Evolutionary conservation across 1,284 basidiomycete species (phyloP).

Genomic region (Tilletia caries): DNA sequence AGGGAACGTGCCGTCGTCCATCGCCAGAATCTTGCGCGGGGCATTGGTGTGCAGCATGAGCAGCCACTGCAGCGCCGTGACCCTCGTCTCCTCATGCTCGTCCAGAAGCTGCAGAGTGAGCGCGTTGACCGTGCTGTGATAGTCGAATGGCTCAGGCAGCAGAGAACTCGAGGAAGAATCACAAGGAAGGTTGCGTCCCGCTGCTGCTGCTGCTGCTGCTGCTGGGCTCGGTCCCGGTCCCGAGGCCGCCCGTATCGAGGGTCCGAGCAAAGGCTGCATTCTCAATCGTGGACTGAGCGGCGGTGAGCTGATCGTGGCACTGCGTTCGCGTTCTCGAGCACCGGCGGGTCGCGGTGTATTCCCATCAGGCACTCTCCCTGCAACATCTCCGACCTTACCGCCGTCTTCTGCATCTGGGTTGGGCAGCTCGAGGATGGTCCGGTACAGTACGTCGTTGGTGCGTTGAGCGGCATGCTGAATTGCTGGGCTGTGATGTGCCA

Average conservation of each 20-base stretch:
- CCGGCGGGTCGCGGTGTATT: not conserved
- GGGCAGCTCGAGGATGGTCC: conserved; percentile 80
- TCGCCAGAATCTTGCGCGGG: conserved; percentile 90
- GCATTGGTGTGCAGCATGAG: conserved; percentile 98
- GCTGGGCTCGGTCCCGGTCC: not conserved
- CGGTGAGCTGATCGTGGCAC: conserved; percentile 22
- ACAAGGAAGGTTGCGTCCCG: not conserved
- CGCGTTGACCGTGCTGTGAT: conserved; percentile 83
- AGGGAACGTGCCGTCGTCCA: conserved; percentile 95
- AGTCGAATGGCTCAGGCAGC: conserved; percentile 80
- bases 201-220: not conserved
- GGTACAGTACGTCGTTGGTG: conserved; percentile 79
- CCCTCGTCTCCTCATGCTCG: conserved; percentile 91
- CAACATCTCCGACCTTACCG: too few relatives aligned
- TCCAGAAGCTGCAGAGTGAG: conserved; percentile 90
- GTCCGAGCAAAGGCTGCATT: not conserved
- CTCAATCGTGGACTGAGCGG: conserved; percentile 11
- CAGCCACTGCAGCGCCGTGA: conserved; percentile 94
- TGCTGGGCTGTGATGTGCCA: conserved; percentile 83
- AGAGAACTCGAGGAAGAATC: conserved; percentile 32
- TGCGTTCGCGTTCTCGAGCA: conserved; percentile 12
- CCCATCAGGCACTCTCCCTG: too few relatives aligned
- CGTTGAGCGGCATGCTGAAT: conserved; percentile 82
- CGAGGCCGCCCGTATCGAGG: not conserved
- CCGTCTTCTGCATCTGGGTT: too few relatives aligned